A percentile compares a stretch with the other conserved stretches of the same genome.
These are phyloP conservation scores for Fusarium sp. DNA, from an alignment of 2,329 filamentous ascomycete genomes.

Conservation along the genomic window DNA sequence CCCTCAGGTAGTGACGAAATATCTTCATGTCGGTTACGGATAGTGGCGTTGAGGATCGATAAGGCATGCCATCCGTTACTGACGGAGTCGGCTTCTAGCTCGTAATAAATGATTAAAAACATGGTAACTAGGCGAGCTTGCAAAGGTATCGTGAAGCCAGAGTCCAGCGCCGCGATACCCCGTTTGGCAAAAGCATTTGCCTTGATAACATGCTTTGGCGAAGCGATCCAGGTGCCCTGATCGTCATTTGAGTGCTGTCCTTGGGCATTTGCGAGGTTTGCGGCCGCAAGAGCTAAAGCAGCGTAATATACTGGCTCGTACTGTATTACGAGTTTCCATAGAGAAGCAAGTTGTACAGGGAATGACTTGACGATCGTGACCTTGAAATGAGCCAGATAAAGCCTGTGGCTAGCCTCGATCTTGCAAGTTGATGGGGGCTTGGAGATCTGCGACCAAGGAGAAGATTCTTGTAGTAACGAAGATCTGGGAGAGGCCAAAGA, in stretches of 20 bases:
- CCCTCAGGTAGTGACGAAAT: not conserved
- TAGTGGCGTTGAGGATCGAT: not conserved
- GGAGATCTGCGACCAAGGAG: not conserved
- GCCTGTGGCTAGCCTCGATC: not conserved
- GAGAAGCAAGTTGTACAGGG: not conserved
- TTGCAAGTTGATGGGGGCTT: not conserved
- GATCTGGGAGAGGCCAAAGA: not conserved
- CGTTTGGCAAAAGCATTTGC: not conserved
- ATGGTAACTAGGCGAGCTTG: not conserved
- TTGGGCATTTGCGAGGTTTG: not conserved
- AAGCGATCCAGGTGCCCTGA: not conserved
- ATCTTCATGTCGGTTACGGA: not conserved
- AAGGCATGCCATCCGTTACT: slow-evolving; percentile 1
- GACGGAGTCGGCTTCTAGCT: not conserved
- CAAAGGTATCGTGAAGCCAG: not conserved
- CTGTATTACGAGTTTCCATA: not conserved
- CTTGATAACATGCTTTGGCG: not conserved
- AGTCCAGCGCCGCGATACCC: not conserved
- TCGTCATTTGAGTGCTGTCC: not conserved
- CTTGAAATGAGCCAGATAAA: slow-evolving; percentile 1
- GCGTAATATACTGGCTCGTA: not conserved
- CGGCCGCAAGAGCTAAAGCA: not conserved
- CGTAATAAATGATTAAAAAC: not conserved
- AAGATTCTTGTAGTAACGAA: not conserved
- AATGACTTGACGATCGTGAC: not conserved